Evolutionary conservation across 2,329 filamentous ascomycete genomes (phyloP), one percentile per base, ranked within the genome.

Genomic region (Neonectria magnoliae): DNA sequence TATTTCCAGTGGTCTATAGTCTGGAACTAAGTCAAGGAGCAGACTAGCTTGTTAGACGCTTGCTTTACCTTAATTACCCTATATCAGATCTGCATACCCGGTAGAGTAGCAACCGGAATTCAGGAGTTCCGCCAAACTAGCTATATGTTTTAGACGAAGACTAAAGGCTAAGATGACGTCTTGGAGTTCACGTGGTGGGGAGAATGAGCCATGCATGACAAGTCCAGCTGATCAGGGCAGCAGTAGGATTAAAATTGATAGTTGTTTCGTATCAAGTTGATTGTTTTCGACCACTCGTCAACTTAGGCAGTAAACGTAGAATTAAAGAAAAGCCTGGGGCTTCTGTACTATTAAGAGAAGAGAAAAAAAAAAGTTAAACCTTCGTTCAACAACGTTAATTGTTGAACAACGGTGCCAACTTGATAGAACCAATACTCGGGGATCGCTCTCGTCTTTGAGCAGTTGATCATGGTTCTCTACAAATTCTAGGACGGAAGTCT

Each of bases 111-210:
- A 38, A 38, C 5, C 8, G 6, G 14, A 8, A 8, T 38, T 38
- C 1, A 14, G 33, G 5, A 36, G 33, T 36, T 36, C 31, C 11
- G 4, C 31, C 13, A 11, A 13, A 33, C 10, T 33, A 33, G 36
- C 25, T 25, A 25, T 25, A 25, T 5, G 6, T 25, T 25, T 25
- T 25, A 25, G 36, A 38, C 14, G 14, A 38, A 16, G 6, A n/a
- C 36, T 38, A 38, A 38, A 38, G 36, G 6, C 4, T 8, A 16
- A 1, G 6, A 7, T n/a, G 36, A 8, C 14, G 36, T 38, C 36
- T n/a, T 38, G 2, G 14, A 38, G 14, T 2, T 13, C 1, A 5
- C 13, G 1, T 3, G 13, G 2, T n/a, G 1, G 7, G 8, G 6
- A 38, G 14, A 36, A 16, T 38, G 3, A 16, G 36, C 1, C 14